Evolutionary conservation across 2,329 filamentous ascomycete genomes (phyloP).

Genomic region (Pestalotiopsis sp.): DNA sequence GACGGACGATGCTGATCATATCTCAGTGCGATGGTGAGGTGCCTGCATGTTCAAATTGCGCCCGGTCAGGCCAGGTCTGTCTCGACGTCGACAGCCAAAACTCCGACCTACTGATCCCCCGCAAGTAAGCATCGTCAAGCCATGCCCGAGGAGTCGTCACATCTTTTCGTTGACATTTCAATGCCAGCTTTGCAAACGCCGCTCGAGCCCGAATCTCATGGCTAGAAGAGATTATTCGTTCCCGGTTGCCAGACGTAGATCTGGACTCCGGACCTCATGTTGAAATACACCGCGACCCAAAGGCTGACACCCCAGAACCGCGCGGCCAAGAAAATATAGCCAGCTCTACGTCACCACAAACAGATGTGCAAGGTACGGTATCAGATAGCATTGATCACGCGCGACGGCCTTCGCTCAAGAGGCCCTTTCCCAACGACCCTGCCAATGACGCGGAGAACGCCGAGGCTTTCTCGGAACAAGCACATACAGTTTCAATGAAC

Average conservation of each 20-base stretch:
- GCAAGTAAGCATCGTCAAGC: not conserved
- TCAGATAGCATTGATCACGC: not conserved
- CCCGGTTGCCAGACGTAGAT: not conserved
- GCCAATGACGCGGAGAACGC: not conserved
- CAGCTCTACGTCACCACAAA: not conserved
- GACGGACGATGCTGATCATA: not conserved
- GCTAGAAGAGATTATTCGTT: not conserved
- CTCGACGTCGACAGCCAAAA: not conserved
- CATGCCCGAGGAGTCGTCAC: not conserved
- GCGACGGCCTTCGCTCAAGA: not conserved
- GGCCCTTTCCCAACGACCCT: not conserved
- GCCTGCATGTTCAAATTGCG: not conserved
- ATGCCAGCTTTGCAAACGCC: not conserved
- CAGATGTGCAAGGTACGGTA: not conserved
- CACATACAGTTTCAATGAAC: not conserved
- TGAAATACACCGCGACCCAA: not conserved
- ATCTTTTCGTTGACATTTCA: too few relatives aligned
- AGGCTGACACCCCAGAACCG: too few relatives aligned
- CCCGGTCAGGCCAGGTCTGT: not conserved
- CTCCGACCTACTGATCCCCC: not conserved
- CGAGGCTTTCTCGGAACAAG: not conserved
- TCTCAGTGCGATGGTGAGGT: not conserved
- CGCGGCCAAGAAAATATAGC: not conserved
- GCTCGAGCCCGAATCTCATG: not conserved
- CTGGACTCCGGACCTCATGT: not conserved